Conservation (phyloP, 2,329 filamentous ascomycete species). For the Dactylellina cionopaga region DNA sequence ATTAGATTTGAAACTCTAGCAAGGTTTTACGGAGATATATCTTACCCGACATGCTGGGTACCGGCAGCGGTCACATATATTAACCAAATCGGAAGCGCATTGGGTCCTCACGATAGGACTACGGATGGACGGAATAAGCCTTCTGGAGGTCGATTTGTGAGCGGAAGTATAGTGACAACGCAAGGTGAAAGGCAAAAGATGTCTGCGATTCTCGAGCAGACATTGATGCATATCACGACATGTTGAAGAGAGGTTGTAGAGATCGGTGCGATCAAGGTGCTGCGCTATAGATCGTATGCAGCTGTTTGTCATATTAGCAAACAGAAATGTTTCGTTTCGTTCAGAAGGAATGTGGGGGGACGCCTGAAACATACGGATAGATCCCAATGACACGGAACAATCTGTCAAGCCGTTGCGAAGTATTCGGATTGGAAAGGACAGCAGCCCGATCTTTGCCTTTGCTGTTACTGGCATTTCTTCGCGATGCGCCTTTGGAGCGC, state of each 20-base stretch:
- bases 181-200: constrained; percentile 39
- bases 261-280: constrained; percentile 45
- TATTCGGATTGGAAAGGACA: constrained; percentile 7
- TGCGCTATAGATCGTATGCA: constrained; percentile 43
- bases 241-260: constrained; percentile 49
- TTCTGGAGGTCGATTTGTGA: constrained; percentile 8
- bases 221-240: constrained; percentile 47
- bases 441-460: constrained; percentile 13
- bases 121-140: constrained; percentile 18
- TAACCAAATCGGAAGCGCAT: constrained; percentile 35
- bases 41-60: constrained; percentile 40
- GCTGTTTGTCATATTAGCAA: constrained; percentile 17
- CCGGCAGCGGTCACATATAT: constrained; percentile 45
- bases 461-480: not conserved
- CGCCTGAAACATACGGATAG: constrained; percentile 34
- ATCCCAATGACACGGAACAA: constrained; percentile 47
- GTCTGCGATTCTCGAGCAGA: constrained; percentile 46
- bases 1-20: not conserved
- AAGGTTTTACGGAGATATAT: not conserved
- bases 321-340: not conserved
- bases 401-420: constrained; percentile 33
- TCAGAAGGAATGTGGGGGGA: not conserved
- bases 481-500: constrained; percentile 1
- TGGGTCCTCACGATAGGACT: constrained; percentile 27
- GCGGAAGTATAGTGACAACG: constrained; percentile 21